Evolutionary conservation across 306 rosid species (phyloP).

Genomic region (Rosa rugosa): DNA sequence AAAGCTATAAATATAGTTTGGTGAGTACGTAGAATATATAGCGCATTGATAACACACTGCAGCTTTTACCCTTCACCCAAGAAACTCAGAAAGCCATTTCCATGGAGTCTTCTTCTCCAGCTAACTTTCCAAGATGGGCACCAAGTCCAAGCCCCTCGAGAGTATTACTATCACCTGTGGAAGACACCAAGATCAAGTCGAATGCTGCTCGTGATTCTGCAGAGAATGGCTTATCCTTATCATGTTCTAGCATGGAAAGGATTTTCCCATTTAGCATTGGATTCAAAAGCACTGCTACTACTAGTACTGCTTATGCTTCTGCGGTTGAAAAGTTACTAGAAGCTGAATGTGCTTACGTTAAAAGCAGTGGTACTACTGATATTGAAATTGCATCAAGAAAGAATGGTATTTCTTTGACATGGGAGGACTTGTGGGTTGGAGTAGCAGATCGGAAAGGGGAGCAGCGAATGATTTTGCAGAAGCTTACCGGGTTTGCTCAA

Average conservation of each 20-base stretch:
- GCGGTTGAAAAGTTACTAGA: background rate
- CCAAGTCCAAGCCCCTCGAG: conserved; percentile 34
- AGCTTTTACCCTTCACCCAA: background rate
- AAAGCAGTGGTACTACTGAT: background rate
- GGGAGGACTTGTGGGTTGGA: conserved; percentile 36
- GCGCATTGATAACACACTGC: background rate
- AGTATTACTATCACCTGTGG: background rate
- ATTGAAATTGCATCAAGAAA: background rate
- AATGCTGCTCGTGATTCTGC: conserved; percentile 12
- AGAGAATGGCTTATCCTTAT: background rate
- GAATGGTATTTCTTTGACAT: conserved; percentile 28
- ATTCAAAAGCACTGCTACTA: background rate
- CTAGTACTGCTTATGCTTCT: background rate
- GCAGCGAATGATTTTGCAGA: conserved; percentile 27
- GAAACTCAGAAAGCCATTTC: background rate
- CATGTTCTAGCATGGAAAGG: background rate
- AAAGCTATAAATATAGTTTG: too few relatives aligned
- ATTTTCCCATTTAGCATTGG: conserved; percentile 29
- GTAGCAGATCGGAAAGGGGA: conserved; percentile 24
- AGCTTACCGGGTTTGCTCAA: conserved; percentile 48
- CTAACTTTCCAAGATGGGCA: conserved; percentile 26
- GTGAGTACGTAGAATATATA: too few relatives aligned
- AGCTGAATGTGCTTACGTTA: background rate
- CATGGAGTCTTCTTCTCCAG: conserved; percentile 6
- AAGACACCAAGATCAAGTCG: background rate